phyloP scores from a whole-genome alignment of 805 yeast species.

The Yarrowia sp. region DNA sequence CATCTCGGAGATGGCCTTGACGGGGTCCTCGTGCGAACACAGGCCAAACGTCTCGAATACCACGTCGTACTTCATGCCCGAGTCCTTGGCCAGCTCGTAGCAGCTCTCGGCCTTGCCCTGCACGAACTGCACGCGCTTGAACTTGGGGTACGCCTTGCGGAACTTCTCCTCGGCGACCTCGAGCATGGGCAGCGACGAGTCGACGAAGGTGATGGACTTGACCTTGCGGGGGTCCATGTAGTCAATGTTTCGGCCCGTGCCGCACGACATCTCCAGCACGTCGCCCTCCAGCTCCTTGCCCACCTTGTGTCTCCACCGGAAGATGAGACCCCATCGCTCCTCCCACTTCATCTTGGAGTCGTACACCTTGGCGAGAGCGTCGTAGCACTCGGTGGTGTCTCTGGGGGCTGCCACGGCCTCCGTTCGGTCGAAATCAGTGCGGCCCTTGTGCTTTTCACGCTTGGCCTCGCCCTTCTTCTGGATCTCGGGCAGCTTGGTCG shows the following conservation, averaged over 20 bases:
- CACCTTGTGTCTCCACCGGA: conserved; percentile 70
- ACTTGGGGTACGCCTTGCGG: conserved; percentile 61
- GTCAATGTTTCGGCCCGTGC: conserved; percentile 90
- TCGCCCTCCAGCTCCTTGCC: conserved; percentile 81
- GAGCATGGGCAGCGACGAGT: conserved; percentile 83
- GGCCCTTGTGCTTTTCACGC: neutral
- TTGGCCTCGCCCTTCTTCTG: conserved; percentile 18
- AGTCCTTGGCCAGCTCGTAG: conserved; percentile 49
- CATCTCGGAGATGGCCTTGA: conserved; percentile 74
- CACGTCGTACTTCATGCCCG: conserved; percentile 70
- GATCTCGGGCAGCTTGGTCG: conserved; percentile 12
- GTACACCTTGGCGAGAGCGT: conserved; percentile 63
- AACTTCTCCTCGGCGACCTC: conserved; percentile 74
- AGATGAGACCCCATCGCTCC: conserved; percentile 48
- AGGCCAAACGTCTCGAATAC: conserved; percentile 91
- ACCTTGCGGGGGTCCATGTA: conserved; percentile 61
- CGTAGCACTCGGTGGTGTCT: conserved; percentile 26
- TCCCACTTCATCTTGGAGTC: conserved; percentile 78
- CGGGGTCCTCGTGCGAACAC: conserved; percentile 95
- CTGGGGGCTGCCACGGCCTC: conserved; percentile 8
- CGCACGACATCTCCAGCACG: conserved; percentile 90
- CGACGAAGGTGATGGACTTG: conserved; percentile 77
- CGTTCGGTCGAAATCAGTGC: conserved; percentile 8
- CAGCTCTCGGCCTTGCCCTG: conserved; percentile 88
- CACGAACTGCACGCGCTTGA: conserved; percentile 75